A percentile compares a stretch with the other conserved stretches of the same genome.
Evolutionary conservation across 768 basidiomycete genomes (phyloP).

Genomic region (Naematelia encephala): DNA sequence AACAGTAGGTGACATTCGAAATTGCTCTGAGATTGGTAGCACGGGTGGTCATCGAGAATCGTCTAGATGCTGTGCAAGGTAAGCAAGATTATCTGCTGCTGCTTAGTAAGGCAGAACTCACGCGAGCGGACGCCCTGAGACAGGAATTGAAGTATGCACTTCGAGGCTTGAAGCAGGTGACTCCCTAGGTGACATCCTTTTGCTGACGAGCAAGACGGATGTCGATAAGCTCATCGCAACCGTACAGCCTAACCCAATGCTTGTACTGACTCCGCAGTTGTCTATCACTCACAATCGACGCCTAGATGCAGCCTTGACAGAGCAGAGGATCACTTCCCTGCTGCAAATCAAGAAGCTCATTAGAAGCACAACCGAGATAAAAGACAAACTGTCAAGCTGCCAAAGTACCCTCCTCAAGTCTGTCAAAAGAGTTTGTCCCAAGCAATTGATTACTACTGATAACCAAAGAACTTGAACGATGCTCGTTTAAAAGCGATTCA

Average conservation of each 20-base stretch:
- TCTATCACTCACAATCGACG: neutral
- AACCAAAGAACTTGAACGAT: neutral
- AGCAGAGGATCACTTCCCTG: constrained; percentile 54
- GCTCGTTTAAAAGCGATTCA: neutral
- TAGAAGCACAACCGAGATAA: neutral
- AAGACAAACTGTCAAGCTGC: neutral
- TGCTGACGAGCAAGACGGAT: constrained; percentile 59
- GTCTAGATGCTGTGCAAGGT: constrained; percentile 86
- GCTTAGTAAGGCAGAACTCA: constrained; percentile 1
- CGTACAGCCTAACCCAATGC: constrained; percentile 13
- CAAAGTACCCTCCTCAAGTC: constrained; percentile 57
- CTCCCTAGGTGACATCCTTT: constrained; percentile 55
- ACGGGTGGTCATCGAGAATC: constrained; percentile 51
- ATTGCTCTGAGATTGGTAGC: constrained; percentile 6
- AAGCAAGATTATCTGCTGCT: neutral
- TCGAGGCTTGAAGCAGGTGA: neutral
- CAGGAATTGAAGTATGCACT: neutral
- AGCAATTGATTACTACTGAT: neutral
- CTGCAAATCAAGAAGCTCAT: constrained; percentile 73
- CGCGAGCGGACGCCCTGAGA: neutral
- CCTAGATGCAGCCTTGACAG: neutral
- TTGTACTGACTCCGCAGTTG: constrained; percentile 4
- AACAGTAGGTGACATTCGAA: constrained; percentile 56
- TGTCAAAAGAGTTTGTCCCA: constrained; percentile 58
- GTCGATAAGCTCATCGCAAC: constrained; percentile 74